Base-by-base conservation (phyloP, 176 grass and related monocot species). In the Saccharum spontaneum region DNA sequence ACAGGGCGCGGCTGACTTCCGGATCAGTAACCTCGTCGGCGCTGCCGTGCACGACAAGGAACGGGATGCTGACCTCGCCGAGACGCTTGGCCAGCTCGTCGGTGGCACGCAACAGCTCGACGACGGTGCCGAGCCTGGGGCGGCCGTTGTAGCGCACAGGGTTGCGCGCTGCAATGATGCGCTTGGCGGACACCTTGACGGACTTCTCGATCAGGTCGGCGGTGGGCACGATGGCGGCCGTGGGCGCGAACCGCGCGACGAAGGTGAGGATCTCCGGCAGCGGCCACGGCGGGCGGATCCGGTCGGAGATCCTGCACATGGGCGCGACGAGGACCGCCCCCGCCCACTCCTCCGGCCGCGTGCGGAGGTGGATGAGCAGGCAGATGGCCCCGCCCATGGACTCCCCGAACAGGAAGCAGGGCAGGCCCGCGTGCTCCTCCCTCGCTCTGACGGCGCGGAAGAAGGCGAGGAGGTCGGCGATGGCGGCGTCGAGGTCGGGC, bases 221-320 rank as follows among this genome's bases (percentile, higher is more conserved):
- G 3, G 93, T 98, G 55, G 95, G 95, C n/a, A 98, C 95, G 67
- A 98, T 76, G 17, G 95, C 77, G 34, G 94, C 91, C 23, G 93
- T 93, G 7, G 95, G 95, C 24, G 73, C 91, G 67, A 98, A 95
- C 18, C 85, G 78, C 23, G 87, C 89, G 23, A 89, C 67, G 86
- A 98, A 69, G 52, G 72, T 98, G 76, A 98, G 91, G 74, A 93
- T 88, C 87, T 91, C 57, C 69, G 90, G 82, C 41, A 98, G 41
- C 10, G 85, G 89, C 93, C 93, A 98, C 18, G 78, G 85, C 46
- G 93, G 95, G 34, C 88, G 93, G 72, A 98, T 90, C 67, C 87
- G 70, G 72, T 98, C 93, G 30, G 93, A 95, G 84, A 98, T 98
- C 91, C 31, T 91, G 87, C 95, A 98, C 93, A 95, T 98, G 46